Base-by-base conservation (phyloP, 2,329 filamentous ascomycete genomes). In the Ophiostoma ulmi region DNA sequence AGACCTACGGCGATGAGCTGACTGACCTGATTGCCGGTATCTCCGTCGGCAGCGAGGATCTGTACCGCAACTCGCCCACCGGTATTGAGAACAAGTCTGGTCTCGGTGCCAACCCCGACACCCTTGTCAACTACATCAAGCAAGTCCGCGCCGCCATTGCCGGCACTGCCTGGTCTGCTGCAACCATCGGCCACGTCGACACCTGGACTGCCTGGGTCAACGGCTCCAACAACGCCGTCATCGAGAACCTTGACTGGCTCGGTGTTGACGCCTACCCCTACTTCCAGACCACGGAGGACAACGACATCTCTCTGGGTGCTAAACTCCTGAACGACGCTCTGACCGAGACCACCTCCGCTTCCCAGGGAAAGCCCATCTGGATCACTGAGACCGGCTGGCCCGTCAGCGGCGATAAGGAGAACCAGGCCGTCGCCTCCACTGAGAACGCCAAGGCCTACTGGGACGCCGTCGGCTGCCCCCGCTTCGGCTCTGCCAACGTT, bases 351-450 rank as follows among this genome's bases (percentile, higher is more conserved):
- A 79, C 85, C 73, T 80, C 78, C 20, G 88, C 83, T 64, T 84
- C 87, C 48, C 82, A 84, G 48, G 87, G 86, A 77, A 94, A 93
- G 84, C 83, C 86, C 22, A 86, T 96, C 75, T 95, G 91, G 91
- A 86, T 96, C 73, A 95, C 93, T 38, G 93, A 97, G 85, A 95
- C 92, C 20, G 93, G 93, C 74, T 95, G 91, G 88, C 93, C 93
- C 67, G 88, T 93, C 69, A 88, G 84, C 76, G 93, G 93, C 70
- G 81, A 86, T 74, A 84, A 81, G 1, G 80, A 85, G 73, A 88
- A 88, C 75, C 78, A 86, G 67, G 91, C 87, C 58, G 84, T 90
- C 11, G 83, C 93, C 6, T 88, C 83, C 48, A 73, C 81, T 41
- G 81, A 84, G 69, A 94, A 94, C 77, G 92, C 93, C 63, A 84